Conservation (phyloP, 148 eudicot species). For the Rhododendron molle region DNA sequence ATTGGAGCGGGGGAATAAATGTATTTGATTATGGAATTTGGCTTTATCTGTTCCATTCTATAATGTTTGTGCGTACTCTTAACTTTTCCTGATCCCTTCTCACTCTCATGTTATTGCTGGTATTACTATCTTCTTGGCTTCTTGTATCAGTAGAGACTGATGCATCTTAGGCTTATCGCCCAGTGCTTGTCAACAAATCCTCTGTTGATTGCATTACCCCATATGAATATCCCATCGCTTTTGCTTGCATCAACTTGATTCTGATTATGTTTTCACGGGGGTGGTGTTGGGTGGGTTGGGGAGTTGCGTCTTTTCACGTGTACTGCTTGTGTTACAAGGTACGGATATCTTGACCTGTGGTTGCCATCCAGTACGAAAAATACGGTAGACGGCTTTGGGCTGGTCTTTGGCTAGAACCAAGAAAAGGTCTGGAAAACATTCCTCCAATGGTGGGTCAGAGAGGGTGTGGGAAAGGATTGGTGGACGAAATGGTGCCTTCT, state of each 20-base stretch:
- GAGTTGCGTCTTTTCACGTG: not conserved
- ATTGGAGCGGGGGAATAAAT: not conserved
- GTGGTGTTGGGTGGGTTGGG: not conserved
- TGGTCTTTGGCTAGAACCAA: not conserved
- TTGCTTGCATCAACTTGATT: not conserved
- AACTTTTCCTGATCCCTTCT: not conserved
- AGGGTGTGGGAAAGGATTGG: not conserved
- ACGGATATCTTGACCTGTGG: not conserved
- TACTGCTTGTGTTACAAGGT: not conserved
- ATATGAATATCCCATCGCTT: not conserved
- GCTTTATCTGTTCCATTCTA: not conserved
- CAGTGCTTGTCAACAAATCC: not conserved
- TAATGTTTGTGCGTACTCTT: not conserved
- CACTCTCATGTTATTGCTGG: no score
- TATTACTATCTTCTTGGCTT: not conserved
- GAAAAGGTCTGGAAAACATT: not conserved
- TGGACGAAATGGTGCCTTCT: not conserved
- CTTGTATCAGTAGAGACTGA: not conserved
- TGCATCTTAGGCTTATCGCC: not conserved
- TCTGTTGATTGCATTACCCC: not conserved
- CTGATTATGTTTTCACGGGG: not conserved
- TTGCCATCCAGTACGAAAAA: not conserved
- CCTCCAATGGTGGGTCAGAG: not conserved
- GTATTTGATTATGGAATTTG: not conserved
- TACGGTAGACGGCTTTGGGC: not conserved